Evolutionary conservation across 106 monocot genomes (phyloP), one percentile per base, ranked within the genome.

Genomic region (Agapanthus africanus): DNA sequence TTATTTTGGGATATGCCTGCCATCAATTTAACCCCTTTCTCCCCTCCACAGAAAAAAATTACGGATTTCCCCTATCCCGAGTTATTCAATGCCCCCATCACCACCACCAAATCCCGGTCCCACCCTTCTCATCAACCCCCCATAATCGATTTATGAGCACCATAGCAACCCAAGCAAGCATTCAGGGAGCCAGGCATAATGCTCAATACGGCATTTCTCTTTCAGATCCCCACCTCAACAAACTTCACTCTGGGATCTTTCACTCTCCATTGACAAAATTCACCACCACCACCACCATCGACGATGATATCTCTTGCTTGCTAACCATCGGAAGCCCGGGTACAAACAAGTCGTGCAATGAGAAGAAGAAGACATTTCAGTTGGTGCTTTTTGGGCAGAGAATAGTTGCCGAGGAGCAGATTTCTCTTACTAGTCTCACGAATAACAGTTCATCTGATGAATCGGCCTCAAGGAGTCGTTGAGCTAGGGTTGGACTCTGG

Each of bases 401-500:
- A 15, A 64, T 64, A 38, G 38, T 60, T 30, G 32, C 69, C 65
- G 46, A 63, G 40, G 13, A 84, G 84, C 63, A 57, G 72, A 22
- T 81, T 71, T 0, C 80, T 80, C 38, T 72, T 91, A 35, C 68
- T 91, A 72, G 84, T 85, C 82, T 69, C 6, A 38, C 13, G 23
- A 37, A 1, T 13, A 40, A n/a, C n/a, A n/a, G n/a, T n/a, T 74
- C 78, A 4, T 73, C 78, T 72, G 76, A 77, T 65, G 70, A 30
- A 37, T 80, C 74, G 11, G 54, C 59, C 16, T 49, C 69, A 25
- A 68, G 73, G 14, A 46, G 62, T 16, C 64, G 57, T 37, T 32
- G 82, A 85, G 67, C 56, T 78, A 23, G 77, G 73, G n/a, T 39
- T 77, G 13, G 84, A 84, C 87, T n/a, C n/a, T 87, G 79, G 87